Evolutionary conservation across 75 land plant species (phyloP).

Genomic region (Cryptomeria japonica): DNA sequence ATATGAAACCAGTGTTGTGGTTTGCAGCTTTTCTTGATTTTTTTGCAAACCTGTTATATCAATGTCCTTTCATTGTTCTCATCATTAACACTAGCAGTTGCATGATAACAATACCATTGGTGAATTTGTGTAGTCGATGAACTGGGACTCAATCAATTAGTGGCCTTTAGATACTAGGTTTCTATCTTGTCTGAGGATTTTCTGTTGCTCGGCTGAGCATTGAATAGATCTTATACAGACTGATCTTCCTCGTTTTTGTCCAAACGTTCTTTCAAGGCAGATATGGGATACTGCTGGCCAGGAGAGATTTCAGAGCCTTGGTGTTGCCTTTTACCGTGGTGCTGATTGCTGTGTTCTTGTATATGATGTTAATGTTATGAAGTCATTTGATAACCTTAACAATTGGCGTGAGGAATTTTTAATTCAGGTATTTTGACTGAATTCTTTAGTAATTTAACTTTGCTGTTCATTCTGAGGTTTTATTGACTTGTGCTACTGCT

Average conservation of each 20-base stretch:
- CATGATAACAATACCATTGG: background rate
- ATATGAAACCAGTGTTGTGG: background rate
- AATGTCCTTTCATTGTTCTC: background rate
- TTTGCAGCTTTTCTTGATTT: background rate
- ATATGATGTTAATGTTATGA: slow-evolving; percentile 75
- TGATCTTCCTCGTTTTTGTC: background rate
- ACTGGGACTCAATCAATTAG: background rate
- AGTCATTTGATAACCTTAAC: slow-evolving; percentile 72
- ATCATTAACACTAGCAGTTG: background rate
- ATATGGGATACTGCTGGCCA: slow-evolving; percentile 88
- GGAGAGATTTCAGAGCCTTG: slow-evolving; percentile 80
- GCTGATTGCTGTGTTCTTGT: slow-evolving; percentile 86
- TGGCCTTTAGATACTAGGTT: background rate
- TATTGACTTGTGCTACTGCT: background rate
- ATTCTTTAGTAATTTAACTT: background rate
- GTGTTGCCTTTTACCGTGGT: slow-evolving; percentile 78
- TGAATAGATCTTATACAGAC: background rate
- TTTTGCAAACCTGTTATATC: background rate
- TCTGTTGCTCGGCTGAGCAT: background rate
- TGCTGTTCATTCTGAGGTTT: background rate
- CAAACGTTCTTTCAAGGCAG: slow-evolving; percentile 19
- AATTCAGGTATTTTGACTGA: slow-evolving; percentile 46
- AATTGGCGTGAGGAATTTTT: slow-evolving; percentile 77
- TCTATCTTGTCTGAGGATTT: background rate
- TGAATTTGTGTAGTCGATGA: background rate